Conservation (phyloP, 1,139 yeast species). For the Hemisphaericaspora xylanilytica region DNA sequence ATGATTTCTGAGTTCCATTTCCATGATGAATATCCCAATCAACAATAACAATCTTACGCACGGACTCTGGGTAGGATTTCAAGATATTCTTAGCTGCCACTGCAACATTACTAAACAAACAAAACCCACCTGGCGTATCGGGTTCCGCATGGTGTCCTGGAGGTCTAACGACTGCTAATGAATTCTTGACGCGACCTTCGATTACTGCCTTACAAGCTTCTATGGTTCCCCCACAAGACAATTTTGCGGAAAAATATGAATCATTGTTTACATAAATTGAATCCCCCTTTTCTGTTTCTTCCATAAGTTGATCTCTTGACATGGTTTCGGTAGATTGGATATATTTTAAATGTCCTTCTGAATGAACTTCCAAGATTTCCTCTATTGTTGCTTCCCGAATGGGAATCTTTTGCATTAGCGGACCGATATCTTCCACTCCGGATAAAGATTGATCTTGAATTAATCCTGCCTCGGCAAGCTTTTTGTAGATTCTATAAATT, state of each 20-base stretch:
- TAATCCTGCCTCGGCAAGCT: constrained; percentile 90
- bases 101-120: constrained; percentile 93
- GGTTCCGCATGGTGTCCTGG: constrained; percentile 99
- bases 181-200: constrained; percentile 87
- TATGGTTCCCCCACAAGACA: constrained; percentile 95
- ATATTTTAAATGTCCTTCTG: constrained; percentile 73
- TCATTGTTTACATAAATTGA: constrained; percentile 95
- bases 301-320: constrained; percentile 73
- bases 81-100: constrained; percentile 91
- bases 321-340: constrained; percentile 74
- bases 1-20: constrained; percentile 94
- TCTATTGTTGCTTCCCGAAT: constrained; percentile 85
- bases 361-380: constrained; percentile 84
- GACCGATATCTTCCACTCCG: constrained; percentile 84
- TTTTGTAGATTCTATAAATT: constrained; percentile 88
- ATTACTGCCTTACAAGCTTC: constrained; percentile 96
- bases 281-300: constrained; percentile 89
- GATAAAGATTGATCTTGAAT: constrained; percentile 77
- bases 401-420: constrained; percentile 82
- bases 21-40: constrained; percentile 99
- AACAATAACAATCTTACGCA: constrained; percentile 74
- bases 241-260: constrained; percentile 79
- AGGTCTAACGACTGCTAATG: constrained; percentile 93
- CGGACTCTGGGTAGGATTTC: constrained; percentile 82
- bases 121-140: constrained; percentile 94